Evolutionary conservation across 2,329 filamentous ascomycete genomes (phyloP).

Genomic region (Leptodontidium sp.): DNA sequence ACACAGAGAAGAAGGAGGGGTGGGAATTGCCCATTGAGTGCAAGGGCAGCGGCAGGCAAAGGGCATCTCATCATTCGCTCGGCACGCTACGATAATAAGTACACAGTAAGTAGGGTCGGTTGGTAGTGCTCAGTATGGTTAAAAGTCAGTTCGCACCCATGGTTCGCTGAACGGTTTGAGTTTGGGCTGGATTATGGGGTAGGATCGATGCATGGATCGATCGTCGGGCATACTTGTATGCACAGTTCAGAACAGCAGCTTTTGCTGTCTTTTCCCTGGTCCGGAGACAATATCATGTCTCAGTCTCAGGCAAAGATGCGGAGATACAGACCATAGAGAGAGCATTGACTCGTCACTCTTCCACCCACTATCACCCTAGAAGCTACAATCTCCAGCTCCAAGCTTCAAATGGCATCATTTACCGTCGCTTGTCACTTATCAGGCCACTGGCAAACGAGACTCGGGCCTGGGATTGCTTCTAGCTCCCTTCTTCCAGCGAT

Average conservation of each 20-base stretch:
- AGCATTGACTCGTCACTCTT: background rate
- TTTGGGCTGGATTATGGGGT: background rate
- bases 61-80: background rate
- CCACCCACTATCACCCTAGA: background rate
- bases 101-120: too few species aligned
- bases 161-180: conserved; percentile 9
- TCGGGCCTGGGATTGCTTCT: background rate
- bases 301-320: background rate
- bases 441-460: background rate
- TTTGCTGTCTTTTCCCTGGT: background rate
- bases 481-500: background rate
- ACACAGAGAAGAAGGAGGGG: background rate
- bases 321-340: background rate
- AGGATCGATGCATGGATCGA: background rate
- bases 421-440: background rate
- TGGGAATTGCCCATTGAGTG: too few species aligned
- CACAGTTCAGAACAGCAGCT: too few species aligned
- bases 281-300: background rate
- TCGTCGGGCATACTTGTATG: background rate
- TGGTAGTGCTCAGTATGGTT: background rate
- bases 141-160: background rate
- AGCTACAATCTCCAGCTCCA: background rate
- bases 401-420: background rate
- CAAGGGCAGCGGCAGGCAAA: background rate
- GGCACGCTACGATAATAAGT: background rate